These are phyloP conservation scores for Boeremia exigua DNA, from an alignment of 2,329 filamentous ascomycete genomes.

Conservation along the genomic window DNA sequence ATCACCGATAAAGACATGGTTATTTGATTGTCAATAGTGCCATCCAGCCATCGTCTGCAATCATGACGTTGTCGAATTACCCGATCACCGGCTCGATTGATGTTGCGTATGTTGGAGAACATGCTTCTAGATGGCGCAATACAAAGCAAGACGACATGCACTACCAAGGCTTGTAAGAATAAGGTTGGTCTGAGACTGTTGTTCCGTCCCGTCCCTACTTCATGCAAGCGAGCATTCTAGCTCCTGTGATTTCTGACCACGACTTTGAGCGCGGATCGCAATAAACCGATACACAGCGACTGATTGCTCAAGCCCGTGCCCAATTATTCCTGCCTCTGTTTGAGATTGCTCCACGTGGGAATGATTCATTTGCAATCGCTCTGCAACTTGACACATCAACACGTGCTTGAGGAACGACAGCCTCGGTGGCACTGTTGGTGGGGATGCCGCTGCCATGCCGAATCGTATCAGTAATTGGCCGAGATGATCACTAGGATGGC, in stretches of 20 bases:
- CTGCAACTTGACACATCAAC: neutral
- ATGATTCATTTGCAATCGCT: neutral
- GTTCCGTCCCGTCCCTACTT: neutral
- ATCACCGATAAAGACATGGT: neutral
- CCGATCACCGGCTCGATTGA: neutral
- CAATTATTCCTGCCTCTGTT: neutral
- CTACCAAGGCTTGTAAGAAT: conserved; percentile 1
- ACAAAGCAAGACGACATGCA: neutral
- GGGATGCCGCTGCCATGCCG: conserved; percentile 33
- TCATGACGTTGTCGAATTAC: neutral
- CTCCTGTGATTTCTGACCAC: neutral
- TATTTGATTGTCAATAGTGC: neutral
- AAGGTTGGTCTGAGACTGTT: neutral
- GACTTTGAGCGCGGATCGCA: neutral
- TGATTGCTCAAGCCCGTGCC: neutral
- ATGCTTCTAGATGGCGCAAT: conserved; percentile 5
- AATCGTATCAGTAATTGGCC: conserved; percentile 28
- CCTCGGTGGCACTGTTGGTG: conserved; percentile 22
- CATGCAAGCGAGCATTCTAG: conserved; percentile 3
- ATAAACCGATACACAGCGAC: neutral
- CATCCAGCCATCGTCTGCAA: neutral
- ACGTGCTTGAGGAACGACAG: conserved; percentile 10
- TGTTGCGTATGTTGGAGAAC: conserved; percentile 3
- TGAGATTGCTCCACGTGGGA: neutral
- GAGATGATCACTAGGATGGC: conserved; percentile 37